phyloP scores from a whole-genome alignment of 192 early-diverging fungal species.

The Coemansia interrupta region DNA sequence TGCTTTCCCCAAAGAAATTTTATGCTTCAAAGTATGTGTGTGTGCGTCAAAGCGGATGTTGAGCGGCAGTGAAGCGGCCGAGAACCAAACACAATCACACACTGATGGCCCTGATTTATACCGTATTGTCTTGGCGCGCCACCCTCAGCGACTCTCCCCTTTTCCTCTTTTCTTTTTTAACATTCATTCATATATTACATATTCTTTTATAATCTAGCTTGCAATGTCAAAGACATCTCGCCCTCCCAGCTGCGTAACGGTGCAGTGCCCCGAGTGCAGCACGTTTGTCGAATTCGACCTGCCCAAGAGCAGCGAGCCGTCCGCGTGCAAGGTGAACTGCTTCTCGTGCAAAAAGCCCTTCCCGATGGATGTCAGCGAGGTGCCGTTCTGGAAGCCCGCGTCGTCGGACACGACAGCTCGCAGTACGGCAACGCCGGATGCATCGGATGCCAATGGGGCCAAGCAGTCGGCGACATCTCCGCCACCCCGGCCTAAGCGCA shows the following conservation, averaged over 20 bases:
- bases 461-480: conserved; percentile 7
- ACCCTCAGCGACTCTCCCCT: neutral
- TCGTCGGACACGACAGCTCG: conserved; percentile 6
- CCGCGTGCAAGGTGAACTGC: conserved; percentile 37
- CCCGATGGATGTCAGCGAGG: conserved; percentile 50
- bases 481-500: conserved; percentile 30
- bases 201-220: neutral
- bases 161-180: conserved; percentile 6
- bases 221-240: conserved; percentile 46
- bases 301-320: conserved; percentile 30
- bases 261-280: conserved; percentile 48
- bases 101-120: too few relatives aligned
- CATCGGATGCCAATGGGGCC: neutral
- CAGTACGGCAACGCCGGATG: conserved; percentile 1
- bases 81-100: too few relatives aligned
- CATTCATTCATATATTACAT: neutral
- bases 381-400: conserved; percentile 51
- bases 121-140: too few relatives aligned
- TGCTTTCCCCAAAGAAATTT: too few relatives aligned
- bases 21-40: too few relatives aligned
- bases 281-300: conserved; percentile 53
- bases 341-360: conserved; percentile 44
- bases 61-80: too few relatives aligned
- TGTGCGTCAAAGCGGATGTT: too few relatives aligned
- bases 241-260: conserved; percentile 45